Conservation (phyloP, 495 filamentous ascomycete genomes). For the Physcia stellaris region DNA sequence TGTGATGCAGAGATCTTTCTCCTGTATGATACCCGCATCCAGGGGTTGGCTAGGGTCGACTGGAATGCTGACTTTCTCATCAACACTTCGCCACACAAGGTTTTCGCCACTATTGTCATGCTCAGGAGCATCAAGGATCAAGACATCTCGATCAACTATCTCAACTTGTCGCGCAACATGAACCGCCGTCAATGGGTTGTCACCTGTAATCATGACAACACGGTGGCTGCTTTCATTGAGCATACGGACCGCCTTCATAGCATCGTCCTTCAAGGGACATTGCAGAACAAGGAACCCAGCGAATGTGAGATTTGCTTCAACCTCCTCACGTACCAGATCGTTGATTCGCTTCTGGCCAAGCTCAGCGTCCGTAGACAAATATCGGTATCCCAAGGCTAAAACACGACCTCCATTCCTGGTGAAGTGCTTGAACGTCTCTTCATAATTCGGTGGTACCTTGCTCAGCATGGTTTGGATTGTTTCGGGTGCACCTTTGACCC, state of each 20-base stretch:
- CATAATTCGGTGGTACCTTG: constrained; percentile 72
- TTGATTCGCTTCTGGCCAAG: constrained; percentile 76
- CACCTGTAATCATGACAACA: constrained; percentile 97
- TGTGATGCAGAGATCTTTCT: constrained; percentile 90
- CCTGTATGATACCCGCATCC: constrained; percentile 65
- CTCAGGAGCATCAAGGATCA: constrained; percentile 91
- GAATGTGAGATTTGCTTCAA: constrained; percentile 73
- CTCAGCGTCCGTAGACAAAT: constrained; percentile 66
- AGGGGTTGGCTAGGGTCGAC: constrained; percentile 75
- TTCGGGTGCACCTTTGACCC: constrained; percentile 93
- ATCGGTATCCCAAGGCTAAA: constrained; percentile 85
- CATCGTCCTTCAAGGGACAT: constrained; percentile 93
- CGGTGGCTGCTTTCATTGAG: constrained; percentile 97
- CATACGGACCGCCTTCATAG: constrained; percentile 86
- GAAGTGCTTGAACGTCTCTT: constrained; percentile 97
- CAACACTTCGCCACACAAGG: constrained; percentile 88
- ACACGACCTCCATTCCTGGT: constrained; percentile 90
- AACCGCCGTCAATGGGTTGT: constrained; percentile 92
- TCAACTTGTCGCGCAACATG: constrained; percentile 94
- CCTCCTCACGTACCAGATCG: constrained; percentile 79
- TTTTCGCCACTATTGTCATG: constrained; percentile 68
- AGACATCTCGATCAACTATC: constrained; percentile 89
- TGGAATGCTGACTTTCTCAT: constrained; percentile 77
- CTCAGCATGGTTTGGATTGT: constrained; percentile 89
- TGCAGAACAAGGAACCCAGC: constrained; percentile 94